Percentiles rank a stretch among this genome's conserved stretches.
phyloP scores from a whole-genome alignment of 1,139 yeast genomes.

The Yamadazyma mexicana region DNA sequence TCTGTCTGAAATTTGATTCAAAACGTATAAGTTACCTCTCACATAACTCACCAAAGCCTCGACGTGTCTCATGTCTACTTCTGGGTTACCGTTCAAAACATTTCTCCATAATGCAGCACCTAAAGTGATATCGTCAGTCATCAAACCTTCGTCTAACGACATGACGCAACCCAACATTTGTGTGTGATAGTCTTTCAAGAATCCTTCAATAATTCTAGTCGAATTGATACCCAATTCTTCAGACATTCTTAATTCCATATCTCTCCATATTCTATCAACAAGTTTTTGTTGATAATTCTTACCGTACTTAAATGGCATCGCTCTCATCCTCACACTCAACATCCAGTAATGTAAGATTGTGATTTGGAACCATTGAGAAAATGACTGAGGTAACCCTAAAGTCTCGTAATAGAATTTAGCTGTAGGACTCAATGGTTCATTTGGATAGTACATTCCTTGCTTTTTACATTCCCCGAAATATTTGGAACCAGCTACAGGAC shows the following conservation, averaged over 20 bases:
- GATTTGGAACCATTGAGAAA: conserved; percentile 94
- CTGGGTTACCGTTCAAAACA: conserved; percentile 80
- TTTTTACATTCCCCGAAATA: conserved; percentile 85
- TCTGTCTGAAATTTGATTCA: conserved; percentile 82
- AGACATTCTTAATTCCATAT: conserved; percentile 81
- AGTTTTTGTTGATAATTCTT: conserved; percentile 88
- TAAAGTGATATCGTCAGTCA: conserved; percentile 77
- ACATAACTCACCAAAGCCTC: conserved; percentile 88
- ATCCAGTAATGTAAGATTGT: conserved; percentile 93
- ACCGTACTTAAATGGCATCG: conserved; percentile 88
- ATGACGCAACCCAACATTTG: conserved; percentile 88
- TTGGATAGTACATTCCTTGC: conserved; percentile 75
- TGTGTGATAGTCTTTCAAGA: conserved; percentile 85
- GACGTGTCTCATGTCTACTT: conserved; percentile 77
- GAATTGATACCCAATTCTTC: conserved; percentile 84
- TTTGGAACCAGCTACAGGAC: conserved; percentile 88
- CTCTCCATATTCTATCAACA: conserved; percentile 85
- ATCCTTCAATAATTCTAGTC: conserved; percentile 81
- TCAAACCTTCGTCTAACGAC: conserved; percentile 91
- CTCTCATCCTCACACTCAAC: conserved; percentile 90
- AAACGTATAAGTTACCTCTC: conserved; percentile 83
- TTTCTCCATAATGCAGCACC: conserved; percentile 93
- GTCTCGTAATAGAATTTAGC: conserved; percentile 79
- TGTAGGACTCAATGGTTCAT: conserved; percentile 63
- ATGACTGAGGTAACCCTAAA: conserved; percentile 77